Conservation (phyloP, 2,329 filamentous ascomycete genomes). For the Boeremia exigua region DNA sequence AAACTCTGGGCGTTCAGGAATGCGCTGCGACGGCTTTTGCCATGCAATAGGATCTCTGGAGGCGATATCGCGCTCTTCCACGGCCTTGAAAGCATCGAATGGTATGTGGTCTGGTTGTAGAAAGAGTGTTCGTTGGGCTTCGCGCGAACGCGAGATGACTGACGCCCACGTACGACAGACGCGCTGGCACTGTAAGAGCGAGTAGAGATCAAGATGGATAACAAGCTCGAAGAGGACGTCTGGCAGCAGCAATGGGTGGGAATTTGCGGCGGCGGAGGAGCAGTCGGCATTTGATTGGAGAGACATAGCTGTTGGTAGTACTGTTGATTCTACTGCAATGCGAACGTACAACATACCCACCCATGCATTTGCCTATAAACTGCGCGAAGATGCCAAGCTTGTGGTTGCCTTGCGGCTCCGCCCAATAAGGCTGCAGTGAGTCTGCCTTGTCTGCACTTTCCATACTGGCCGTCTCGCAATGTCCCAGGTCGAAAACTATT, state of each 20-base stretch:
- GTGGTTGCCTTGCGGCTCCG: background rate
- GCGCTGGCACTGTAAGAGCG: slow-evolving; percentile 2
- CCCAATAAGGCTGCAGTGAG: background rate
- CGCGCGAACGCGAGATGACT: background rate
- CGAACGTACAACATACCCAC: too few relatives aligned
- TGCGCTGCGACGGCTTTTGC: background rate
- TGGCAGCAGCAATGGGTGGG: background rate
- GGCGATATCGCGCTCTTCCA: slow-evolving; percentile 1
- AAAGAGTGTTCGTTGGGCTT: background rate
- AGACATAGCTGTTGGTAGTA: background rate
- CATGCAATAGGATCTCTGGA: background rate
- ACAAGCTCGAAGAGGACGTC: slow-evolving; percentile 2
- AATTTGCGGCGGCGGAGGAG: background rate
- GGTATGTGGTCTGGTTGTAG: background rate
- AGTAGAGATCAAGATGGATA: background rate
- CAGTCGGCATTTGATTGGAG: background rate
- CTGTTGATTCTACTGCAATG: too few relatives aligned
- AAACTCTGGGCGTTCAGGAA: background rate
- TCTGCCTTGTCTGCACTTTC: background rate
- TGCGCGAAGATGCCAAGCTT: background rate
- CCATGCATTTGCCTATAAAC: too few relatives aligned
- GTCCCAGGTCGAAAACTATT: too few relatives aligned
- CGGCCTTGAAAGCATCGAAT: background rate
- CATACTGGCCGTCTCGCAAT: too few relatives aligned
- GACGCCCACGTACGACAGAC: background rate